Evolutionary conservation across 768 basidiomycete genomes (phyloP), one percentile per base, ranked within the genome.

Genomic region (Boletus rex-veris): DNA sequence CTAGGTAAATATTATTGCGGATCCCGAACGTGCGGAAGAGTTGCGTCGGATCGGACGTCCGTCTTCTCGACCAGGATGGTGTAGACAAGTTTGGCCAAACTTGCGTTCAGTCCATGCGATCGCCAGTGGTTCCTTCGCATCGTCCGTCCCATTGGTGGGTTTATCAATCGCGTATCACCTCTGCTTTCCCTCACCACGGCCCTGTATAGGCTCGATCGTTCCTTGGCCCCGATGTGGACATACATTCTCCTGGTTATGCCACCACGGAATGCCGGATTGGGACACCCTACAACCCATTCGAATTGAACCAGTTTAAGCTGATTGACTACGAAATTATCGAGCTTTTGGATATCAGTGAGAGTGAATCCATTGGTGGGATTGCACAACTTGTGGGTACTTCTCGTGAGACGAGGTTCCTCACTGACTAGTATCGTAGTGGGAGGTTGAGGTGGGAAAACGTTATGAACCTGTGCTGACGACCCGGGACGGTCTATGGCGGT

Each of bases 391-490:
- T 59, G 33, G 7, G 45, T 52, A 7, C 4, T 37, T 37, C 30
- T 30, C 16, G 33, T n/a, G 19, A 28, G 19, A 37, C 5, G 11
- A 21, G 7, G 24, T 7, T 11, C 9, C 28, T 35, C 24, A 8
- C 45, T 48, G 53, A 64, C 9, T 4, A 26, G 21, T 2, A 45
- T 52, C 2, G n/a, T 26, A 65, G 65, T 64, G 58, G 63, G 55
- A 57, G n/a, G 49, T 57, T 10, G 45, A 59, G 33, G 2, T 31
- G 14, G 57, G 61, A 16, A 51, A 19, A 28, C 53, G 5, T 5
- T 68, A 68, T 18, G 63, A 66, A 30, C 3, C 52, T 33, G 53
- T 67, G 35, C n/a, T 62, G 6, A 65, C 64, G 4, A 59, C 59
- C 4, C 15, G 4, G 7, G 48, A 62, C 2, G 63, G 63, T 9